Base-by-base conservation (phyloP, 352 stramenopile genomes). In the Globisporangium canariense region DNA sequence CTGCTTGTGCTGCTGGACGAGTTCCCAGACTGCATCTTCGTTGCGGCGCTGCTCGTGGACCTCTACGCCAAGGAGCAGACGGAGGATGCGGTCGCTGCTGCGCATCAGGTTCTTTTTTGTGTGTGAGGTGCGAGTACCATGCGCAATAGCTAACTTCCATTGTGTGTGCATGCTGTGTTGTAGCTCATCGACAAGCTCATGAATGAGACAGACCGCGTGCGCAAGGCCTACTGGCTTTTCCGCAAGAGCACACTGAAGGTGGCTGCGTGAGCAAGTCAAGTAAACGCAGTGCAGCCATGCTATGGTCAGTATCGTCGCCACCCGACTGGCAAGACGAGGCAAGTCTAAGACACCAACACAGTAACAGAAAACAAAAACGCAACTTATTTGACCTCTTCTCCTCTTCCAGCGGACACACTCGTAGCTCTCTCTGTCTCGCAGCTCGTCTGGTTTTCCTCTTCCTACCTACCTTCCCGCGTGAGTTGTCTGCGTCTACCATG, bases 221-320 rank as follows among this genome's bases (percentile, higher is more conserved):
- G 86, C 34, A 81, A 80, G 43, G 67, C 84, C 22, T 95, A 93
- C 67, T 95, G 85, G 84, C 60, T 76, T 49, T 89, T 89, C 62
- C 82, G 84, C 57, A 78, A 85, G 60, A 67, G 68, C 11, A 75
- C 75, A 25, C 59, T 91, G 5, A 76, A 79, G 63, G 73, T 55
- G 18, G 43, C 47, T 11, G 58, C 64, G 50, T 64, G 47, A 64
- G 47, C 13, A 30, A 49, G 18, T 13, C 8, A 36, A 36, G 32
- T 18, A 16, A n/a, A 60, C 69, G 28, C 28, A 36, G 32, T 36
- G 32, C 53, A 70, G 28, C 14, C 30, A 41, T n/a, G 16, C 13
- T 47, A 16, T 47, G 14, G 41, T 47, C 14, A 20, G 16, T 47
- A 7, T 16, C 18, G 18, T 22, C 43, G n/a, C 18, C 14, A 49